phyloP scores from a whole-genome alignment of 2,329 filamentous ascomycete species.

The Capronia coronata region DNA sequence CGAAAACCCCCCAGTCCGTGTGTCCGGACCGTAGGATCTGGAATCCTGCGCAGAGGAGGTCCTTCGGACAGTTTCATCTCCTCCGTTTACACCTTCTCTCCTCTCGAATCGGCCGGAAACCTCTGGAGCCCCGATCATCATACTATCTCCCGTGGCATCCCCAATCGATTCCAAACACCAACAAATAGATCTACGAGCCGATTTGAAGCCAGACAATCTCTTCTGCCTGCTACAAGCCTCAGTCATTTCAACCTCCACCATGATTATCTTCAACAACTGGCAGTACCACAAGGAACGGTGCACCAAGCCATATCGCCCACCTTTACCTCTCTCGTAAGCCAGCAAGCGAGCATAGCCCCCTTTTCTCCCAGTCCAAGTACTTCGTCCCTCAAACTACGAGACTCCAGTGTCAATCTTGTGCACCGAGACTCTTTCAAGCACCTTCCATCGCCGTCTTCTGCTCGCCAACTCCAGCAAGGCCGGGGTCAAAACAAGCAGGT shows the following conservation, averaged over 20 bases:
- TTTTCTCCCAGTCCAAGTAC: constrained; percentile 14
- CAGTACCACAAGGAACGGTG: constrained; percentile 7
- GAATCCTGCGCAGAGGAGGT: constrained; percentile 21
- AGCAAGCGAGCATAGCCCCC: constrained; percentile 20
- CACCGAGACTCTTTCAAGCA: not conserved
- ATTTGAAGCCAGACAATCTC: constrained; percentile 10
- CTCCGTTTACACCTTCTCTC: constrained; percentile 13
- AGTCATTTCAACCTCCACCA: constrained; percentile 23
- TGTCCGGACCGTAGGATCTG: constrained; percentile 21
- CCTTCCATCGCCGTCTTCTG: not conserved
- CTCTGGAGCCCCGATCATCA: constrained; percentile 19
- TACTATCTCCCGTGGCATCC: constrained; percentile 14
- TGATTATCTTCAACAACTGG: constrained; percentile 20
- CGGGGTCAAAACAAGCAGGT: constrained; percentile 15
- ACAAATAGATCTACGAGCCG: not conserved
- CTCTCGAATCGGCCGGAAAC: constrained; percentile 14
- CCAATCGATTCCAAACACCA: constrained; percentile 13
- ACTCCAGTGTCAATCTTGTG: constrained; percentile 15
- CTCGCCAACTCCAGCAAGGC: too few relatives aligned
- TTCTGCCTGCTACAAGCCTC: constrained; percentile 22
- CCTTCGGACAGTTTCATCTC: constrained; percentile 13
- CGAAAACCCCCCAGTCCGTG: constrained; percentile 11
- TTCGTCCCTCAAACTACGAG: constrained; percentile 21
- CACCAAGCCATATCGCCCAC: constrained; percentile 10
- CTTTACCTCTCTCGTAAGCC: constrained; percentile 14